phyloP scores from a whole-genome alignment of 805 yeast genomes.

The Novakomyces olei region DNA sequence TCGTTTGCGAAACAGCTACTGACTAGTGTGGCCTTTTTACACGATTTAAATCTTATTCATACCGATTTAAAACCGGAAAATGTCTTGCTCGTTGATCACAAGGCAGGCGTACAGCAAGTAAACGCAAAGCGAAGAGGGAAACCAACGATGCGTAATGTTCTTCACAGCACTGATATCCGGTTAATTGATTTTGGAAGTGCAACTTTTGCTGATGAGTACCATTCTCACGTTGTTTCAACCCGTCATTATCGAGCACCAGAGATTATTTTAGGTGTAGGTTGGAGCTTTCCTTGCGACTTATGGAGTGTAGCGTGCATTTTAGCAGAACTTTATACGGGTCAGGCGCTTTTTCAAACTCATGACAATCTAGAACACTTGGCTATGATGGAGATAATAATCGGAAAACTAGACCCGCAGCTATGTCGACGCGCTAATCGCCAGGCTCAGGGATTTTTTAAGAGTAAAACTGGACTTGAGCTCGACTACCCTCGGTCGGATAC shows the following conservation, averaged over 20 bases:
- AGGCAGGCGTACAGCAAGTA: conserved; percentile 20
- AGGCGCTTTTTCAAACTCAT: conserved; percentile 82
- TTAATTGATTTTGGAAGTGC: conserved; percentile 96
- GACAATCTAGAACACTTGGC: conserved; percentile 88
- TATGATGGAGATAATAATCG: conserved; percentile 69
- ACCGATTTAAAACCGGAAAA: conserved; percentile 96
- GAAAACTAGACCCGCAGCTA: conserved; percentile 18
- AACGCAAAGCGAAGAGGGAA: conserved; percentile 15
- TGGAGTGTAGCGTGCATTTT: conserved; percentile 94
- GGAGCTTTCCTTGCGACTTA: conserved; percentile 92
- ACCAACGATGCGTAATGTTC: conserved; percentile 19
- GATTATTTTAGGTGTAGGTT: conserved; percentile 78
- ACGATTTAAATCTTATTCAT: conserved; percentile 74
- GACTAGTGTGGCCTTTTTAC: conserved; percentile 68
- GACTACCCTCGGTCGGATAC: conserved; percentile 20
- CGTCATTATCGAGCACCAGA: conserved; percentile 96
- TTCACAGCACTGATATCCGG: conserved; percentile 61
- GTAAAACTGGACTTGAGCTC: conserved; percentile 13
- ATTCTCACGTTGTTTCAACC: conserved; percentile 76
- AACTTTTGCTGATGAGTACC: conserved; percentile 81
- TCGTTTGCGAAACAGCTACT: conserved; percentile 69
- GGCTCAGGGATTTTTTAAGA: conserved; percentile 14
- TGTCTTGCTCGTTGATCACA: conserved; percentile 41
- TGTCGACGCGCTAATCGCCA: conserved; percentile 12
- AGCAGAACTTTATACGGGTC: conserved; percentile 81